Conservation (phyloP, 352 stramenopile species). For the Phytophthora idaei region DNA sequence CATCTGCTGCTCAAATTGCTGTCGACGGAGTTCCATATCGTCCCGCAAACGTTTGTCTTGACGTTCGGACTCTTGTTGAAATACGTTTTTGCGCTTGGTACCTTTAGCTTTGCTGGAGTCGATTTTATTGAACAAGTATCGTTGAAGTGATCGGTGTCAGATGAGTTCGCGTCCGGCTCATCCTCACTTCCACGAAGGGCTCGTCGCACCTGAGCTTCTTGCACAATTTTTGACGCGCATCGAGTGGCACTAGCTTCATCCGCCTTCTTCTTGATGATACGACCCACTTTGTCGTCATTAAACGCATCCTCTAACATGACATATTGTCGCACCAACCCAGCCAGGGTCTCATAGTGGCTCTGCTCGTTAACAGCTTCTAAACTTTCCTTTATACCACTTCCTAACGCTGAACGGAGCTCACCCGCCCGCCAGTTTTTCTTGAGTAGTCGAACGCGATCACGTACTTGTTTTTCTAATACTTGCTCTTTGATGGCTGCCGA, state of each 20-base stretch:
- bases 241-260: background rate
- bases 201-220: background rate
- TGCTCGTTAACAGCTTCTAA: slow-evolving; percentile 8
- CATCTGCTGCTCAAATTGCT: background rate
- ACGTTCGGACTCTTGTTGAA: background rate
- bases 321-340: background rate
- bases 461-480: background rate
- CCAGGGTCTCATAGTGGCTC: slow-evolving; percentile 10
- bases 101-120: background rate
- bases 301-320: background rate
- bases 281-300: background rate
- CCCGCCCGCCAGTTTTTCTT: background rate
- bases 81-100: background rate
- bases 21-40: background rate
- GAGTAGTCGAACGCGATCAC: background rate
- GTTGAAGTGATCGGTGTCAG: too few relatives aligned
- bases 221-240: background rate
- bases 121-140: background rate
- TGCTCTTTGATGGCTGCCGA: background rate
- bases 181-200: too few relatives aligned
- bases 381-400: slow-evolving; percentile 5
- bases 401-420: background rate
- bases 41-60: background rate
- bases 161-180: too few relatives aligned
- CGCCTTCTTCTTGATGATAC: background rate